Percentiles rank a stretch among this genome's conserved stretches.
These are phyloP conservation scores for Rubia tinctorum DNA, from an alignment of 305 asterid species.

Conservation along the genomic window DNA sequence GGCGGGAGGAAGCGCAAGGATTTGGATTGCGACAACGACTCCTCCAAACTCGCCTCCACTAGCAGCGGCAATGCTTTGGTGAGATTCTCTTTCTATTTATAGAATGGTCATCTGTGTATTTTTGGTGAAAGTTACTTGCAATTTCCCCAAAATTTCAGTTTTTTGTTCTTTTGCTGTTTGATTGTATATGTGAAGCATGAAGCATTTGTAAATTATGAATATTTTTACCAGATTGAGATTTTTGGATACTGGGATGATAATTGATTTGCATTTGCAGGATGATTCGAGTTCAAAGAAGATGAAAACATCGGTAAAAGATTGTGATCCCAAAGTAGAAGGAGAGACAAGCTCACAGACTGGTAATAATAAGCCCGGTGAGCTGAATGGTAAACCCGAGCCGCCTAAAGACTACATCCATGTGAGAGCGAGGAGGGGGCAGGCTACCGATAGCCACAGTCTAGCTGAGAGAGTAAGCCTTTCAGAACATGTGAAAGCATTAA, in stretches of 20 bases:
- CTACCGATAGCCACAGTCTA: constrained; percentile 94
- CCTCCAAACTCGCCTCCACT: constrained; percentile 49
- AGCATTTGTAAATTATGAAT: background rate
- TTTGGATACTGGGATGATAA: background rate
- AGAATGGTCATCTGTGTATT: background rate
- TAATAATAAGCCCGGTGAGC: constrained; percentile 43
- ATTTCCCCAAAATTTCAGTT: background rate
- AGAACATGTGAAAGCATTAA: background rate
- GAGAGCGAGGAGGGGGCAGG: constrained; percentile 96
- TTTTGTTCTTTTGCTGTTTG: background rate
- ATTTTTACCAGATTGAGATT: background rate
- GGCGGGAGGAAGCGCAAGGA: constrained; percentile 48
- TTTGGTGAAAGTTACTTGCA: background rate
- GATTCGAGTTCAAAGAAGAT: constrained; percentile 43
- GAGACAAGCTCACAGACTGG: constrained; percentile 52
- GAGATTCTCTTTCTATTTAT: constrained; percentile 9
- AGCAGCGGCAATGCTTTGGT: constrained; percentile 56
- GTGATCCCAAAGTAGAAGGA: constrained; percentile 43
- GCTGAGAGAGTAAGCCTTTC: constrained; percentile 69
- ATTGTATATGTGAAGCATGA: background rate
- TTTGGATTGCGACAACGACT: constrained; percentile 40
- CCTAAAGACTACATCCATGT: constrained; percentile 94
- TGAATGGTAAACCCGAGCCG: constrained; percentile 60
- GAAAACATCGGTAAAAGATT: constrained; percentile 37
- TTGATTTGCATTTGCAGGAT: constrained; percentile 32